phyloP scores from a whole-genome alignment of 176 grass and related monocot genomes.

The Aegilops tauschii region DNA sequence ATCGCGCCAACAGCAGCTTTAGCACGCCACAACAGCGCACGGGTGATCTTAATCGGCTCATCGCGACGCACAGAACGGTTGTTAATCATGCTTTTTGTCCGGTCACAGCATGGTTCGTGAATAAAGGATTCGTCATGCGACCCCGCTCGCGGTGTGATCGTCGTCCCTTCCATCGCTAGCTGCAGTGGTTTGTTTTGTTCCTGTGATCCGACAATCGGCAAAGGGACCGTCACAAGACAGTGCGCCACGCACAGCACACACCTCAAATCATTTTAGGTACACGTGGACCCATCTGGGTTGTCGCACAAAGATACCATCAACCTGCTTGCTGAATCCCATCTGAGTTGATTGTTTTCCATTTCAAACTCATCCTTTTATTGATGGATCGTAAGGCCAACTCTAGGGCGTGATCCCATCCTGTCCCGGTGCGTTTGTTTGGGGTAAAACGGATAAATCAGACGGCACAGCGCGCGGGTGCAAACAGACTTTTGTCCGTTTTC shows the following conservation, averaged over 20 bases:
- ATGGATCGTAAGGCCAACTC: too few relatives aligned
- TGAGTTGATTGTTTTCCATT: background rate
- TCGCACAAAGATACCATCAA: background rate
- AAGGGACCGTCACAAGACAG: background rate
- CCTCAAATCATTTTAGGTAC: background rate
- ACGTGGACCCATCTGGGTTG: background rate
- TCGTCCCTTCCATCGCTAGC: background rate
- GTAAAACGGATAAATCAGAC: too few relatives aligned
- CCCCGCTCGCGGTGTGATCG: background rate
- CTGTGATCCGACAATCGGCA: background rate
- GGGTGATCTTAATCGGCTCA: background rate
- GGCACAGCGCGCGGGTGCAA: too few relatives aligned
- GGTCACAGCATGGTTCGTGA: background rate
- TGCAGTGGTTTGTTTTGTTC: background rate
- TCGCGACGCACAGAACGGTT: background rate
- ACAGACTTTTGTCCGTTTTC: too few relatives aligned
- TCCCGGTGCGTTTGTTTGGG: too few relatives aligned
- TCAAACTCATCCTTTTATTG: background rate
- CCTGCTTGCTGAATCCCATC: background rate
- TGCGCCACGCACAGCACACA: background rate
- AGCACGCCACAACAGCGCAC: conserved; percentile 17
- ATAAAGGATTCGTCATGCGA: background rate
- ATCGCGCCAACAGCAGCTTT: background rate
- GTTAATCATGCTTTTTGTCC: background rate
- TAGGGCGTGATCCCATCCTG: too few relatives aligned